Base-by-base conservation (phyloP, 2,329 filamentous ascomycete species). In the Cytospora piceicola region DNA sequence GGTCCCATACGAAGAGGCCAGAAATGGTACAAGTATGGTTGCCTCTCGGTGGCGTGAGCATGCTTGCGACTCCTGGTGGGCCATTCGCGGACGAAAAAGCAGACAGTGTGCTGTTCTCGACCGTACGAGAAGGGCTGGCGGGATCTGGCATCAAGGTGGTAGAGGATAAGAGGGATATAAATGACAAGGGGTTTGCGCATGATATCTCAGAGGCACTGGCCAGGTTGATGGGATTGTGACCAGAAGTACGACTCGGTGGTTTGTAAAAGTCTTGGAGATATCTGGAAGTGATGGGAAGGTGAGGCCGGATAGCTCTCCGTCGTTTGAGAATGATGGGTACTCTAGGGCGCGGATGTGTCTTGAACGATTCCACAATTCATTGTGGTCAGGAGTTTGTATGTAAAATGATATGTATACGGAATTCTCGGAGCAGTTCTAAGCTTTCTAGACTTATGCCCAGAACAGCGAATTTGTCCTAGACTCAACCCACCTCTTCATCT, bases 41-140 rank as follows among this genome's bases (percentile, higher is more conserved):
- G 9, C 89, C 89, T 0, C 77, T 73, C 12, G 83, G 82, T 0
- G 89, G 88, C 0, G 74, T 90, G 15, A 91, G 88, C 71, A 81
- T 85, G 77, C 80, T 92, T 56, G 80, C 86, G 9, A 81, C 78
- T 0, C 71, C 78, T 1, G 85, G 80, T 0, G 82, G 81, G 5
- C 78, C 82, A 0, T 92, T 90, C 69, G 78, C 83, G 70, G 71
- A 83, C 73, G 60, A 54, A 8, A 64, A 73, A 8, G 78, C 80
- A 0, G 79, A 83, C 24, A 80, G 76, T 1, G 81, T 77, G 2
- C 77, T 86, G 0, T 91, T 90, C 70, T 76, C 80, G 0, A 77
- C 81, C 0, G 74, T 91, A 20, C 79, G 76, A 57, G 69, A 77
- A 0, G 84, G 81, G 0, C 73, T 91, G 24, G 61, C 76, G 17